Evolutionary conservation across 352 stramenopile species (phyloP), one percentile per base, ranked within the genome.

Genomic region (Phytophthora fragariaefolia): DNA sequence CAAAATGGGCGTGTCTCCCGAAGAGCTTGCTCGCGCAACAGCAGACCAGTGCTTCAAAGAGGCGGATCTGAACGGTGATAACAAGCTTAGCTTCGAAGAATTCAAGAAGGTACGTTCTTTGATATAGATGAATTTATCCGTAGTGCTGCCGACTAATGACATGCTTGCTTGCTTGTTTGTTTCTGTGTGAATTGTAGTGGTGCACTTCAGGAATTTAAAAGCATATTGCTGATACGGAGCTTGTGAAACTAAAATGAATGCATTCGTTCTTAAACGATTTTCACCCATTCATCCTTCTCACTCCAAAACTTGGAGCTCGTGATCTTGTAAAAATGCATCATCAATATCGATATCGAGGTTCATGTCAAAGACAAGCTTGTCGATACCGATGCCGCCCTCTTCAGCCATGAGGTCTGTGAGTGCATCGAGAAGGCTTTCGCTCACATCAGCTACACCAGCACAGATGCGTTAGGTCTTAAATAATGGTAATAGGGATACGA

Each of bases 1-100:
- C n/a, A 90, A 90, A 49, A 92, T 93, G 73, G 77, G 83, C 18
- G 81, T 93, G 23, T 80, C 69, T 50, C 82, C 90, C 13, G 81
- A 93, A 58, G 86, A 95, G 56, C 73, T 97, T 53, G 90, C 90
- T 63, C 73, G 74, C 10, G 84, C 89, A 48, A 96, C 87, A 27
- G 87, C 87, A 49, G 83, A 68, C 15, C 83, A 96, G 66, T 96
- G 90, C 66, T 97, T 97, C 61, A 90, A 90, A 40, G 80, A 95
- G 49, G 86, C 87, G 7, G 87, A 96, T 53, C 61, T 95, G 26
- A 94, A 96, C 51, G 76, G 88, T 49, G 87, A 96, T 67, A 80
- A 86, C 55, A 91, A 94, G 58, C 75, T 96, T 32, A 94, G 83
- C 75, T 96, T 96, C 55, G 87, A 95, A 51, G 85, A 96, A 51